Conservation (phyloP, 2,329 filamentous ascomycete species). For the Aspergillus fumigatiaffinis region DNA sequence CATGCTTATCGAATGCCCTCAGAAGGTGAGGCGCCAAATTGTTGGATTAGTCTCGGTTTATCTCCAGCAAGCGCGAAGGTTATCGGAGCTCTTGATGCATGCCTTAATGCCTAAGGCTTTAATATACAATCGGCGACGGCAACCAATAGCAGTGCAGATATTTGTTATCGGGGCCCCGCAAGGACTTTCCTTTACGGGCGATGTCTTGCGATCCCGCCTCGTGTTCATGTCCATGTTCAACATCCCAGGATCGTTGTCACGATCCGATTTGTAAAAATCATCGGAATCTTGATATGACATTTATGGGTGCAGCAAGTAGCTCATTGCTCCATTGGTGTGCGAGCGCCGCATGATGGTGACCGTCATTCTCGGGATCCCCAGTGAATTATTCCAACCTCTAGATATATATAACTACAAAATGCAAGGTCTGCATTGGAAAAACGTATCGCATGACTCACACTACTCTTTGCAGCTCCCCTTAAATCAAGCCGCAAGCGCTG, state of each 20-base stretch:
- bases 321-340: background rate
- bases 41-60: background rate
- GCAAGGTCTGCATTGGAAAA: background rate
- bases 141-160: background rate
- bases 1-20: conserved; percentile 23
- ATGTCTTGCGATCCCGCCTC: conserved; percentile 4
- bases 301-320: background rate
- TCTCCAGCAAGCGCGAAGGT: background rate
- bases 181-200: conserved; percentile 11
- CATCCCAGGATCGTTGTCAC: background rate
- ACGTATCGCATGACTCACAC: background rate
- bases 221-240: background rate
- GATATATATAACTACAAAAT: background rate
- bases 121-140: background rate
- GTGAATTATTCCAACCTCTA: background rate
- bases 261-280: background rate
- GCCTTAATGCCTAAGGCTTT: background rate
- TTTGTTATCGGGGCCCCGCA: conserved; percentile 11
- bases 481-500: background rate
- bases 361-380: background rate
- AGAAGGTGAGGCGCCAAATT: conserved; percentile 1
- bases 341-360: background rate
- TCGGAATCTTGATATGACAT: background rate
- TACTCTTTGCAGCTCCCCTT: background rate
- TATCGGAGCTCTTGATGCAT: background rate